Conservation (phyloP, 257 asterid genomes). For the Haberlea rhodopensis region DNA sequence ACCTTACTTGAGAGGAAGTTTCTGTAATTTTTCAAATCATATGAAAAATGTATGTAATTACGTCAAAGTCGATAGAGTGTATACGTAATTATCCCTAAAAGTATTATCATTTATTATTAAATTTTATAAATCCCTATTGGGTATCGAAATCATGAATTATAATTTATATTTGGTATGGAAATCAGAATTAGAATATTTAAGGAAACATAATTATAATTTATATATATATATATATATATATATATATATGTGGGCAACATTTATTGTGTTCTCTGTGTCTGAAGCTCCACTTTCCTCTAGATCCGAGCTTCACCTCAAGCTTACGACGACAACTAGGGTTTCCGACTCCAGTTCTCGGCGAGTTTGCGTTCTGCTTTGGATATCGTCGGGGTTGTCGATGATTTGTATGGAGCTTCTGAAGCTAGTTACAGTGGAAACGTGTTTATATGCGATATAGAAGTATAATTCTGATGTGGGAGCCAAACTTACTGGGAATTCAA, state of each 20-base stretch:
- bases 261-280: not conserved
- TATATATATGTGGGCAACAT: too few relatives aligned
- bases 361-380: constrained; percentile 18
- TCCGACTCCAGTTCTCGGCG: constrained; percentile 22
- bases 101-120: too few relatives aligned
- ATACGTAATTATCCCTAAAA: too few relatives aligned
- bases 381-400: constrained; percentile 25
- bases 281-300: constrained; percentile 34
- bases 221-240: constrained; percentile 2
- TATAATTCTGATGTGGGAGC: constrained; percentile 13
- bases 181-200: too few relatives aligned
- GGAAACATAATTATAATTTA: not conserved
- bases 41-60: too few relatives aligned
- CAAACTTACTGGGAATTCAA: constrained; percentile 33
- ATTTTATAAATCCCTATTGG: too few relatives aligned
- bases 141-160: too few relatives aligned
- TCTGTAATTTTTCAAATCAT: too few relatives aligned
- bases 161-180: too few relatives aligned
- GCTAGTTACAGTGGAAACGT: constrained; percentile 26
- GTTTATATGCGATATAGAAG: constrained; percentile 3
- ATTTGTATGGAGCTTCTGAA: constrained; percentile 30
- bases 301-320: constrained; percentile 43
- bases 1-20: too few relatives aligned
- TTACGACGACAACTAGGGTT: constrained; percentile 33
- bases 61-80: too few relatives aligned